Evolutionary conservation across 1,139 yeast genomes (phyloP), one percentile per base, ranked within the genome.

Genomic region (Yamadazyma aaseri): DNA sequence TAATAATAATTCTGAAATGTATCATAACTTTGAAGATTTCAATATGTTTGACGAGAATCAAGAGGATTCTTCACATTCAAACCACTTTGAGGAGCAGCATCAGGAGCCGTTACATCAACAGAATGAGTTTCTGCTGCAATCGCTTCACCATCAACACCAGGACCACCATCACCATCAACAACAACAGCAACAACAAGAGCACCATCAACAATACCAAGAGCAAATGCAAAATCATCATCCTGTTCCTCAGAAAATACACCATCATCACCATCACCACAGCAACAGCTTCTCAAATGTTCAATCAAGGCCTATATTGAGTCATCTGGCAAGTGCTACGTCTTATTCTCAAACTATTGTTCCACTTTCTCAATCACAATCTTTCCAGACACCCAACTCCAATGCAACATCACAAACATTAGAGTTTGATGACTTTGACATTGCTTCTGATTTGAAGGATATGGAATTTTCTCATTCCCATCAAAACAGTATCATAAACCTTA

Each of bases 401-500:
- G 7, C 21, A 2, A 17, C 26, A 3, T 31, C 17, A 10, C 28
- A 21, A 9, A 22, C 29, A 12, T 20, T 35, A 17, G 34, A 39
- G 2, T 36, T 39, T 25, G 44, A 39, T 5, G 40, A 39, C 20
- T 33, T 37, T 22, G 40, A 34, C 12, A 21, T 41, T 11, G 21
- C 10, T 13, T 20, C 41, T 9, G 34, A 31, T 7, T 31, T 33
- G 14, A 31, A 39, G 9, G 36, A 36, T 18, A 11, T 33, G 31
- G 38, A 31, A 4, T 24, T 34, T 6, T 13, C 24, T 7, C 46
- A 41, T 33, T 43, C 47, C 12, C 47, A 46, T 33, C 42, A 42
- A 18, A 42, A 38, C 26, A 41, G 47, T 29, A 35, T 45, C 6
- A 36, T 42, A 2, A 46, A 45, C 23, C 20, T 45, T n/a, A 25